Percentiles rank a stretch among this genome's conserved stretches.
phyloP scores from a whole-genome alignment of 805 yeast genomes.

The Metschnikowia lochheadii region DNA sequence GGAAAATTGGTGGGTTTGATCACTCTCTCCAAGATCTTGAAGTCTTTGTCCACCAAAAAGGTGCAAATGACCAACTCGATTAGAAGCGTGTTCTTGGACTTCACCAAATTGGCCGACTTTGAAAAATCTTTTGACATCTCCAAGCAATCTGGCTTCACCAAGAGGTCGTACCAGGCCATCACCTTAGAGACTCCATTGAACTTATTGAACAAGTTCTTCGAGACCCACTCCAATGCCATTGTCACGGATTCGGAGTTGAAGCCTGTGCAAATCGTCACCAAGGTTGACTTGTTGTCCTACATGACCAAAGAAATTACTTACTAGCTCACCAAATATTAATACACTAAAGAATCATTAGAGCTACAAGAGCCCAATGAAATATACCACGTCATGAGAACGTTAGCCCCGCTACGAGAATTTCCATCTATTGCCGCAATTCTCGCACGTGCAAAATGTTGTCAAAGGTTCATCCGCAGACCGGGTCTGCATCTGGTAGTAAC shows the following conservation, averaged over 20 bases:
- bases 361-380: not conserved
- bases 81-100: slow-evolving; percentile 62
- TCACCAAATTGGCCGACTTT: slow-evolving; percentile 64
- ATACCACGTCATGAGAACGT: no score
- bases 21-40: slow-evolving; percentile 69
- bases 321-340: slow-evolving; percentile 5
- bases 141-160: slow-evolving; percentile 51
- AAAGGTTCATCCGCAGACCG: slow-evolving; percentile 98
- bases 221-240: slow-evolving; percentile 78
- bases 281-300: slow-evolving; percentile 71
- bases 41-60: slow-evolving; percentile 58
- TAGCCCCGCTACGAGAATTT: slow-evolving; percentile 62
- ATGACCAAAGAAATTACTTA: slow-evolving; percentile 33
- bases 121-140: slow-evolving; percentile 61
- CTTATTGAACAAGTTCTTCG: slow-evolving; percentile 74
- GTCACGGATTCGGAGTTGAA: slow-evolving; percentile 67
- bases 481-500: slow-evolving; percentile 96
- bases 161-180: slow-evolving; percentile 64
- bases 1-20: slow-evolving; percentile 72
- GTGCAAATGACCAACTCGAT: slow-evolving; percentile 55
- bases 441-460: slow-evolving; percentile 97
- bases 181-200: slow-evolving; percentile 61
- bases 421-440: slow-evolving; percentile 97
- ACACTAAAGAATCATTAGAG: not conserved
- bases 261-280: slow-evolving; percentile 82